phyloP scores from a whole-genome alignment of 2,329 filamentous ascomycete species.

The Pseudophaeomoniella oleicola region DNA sequence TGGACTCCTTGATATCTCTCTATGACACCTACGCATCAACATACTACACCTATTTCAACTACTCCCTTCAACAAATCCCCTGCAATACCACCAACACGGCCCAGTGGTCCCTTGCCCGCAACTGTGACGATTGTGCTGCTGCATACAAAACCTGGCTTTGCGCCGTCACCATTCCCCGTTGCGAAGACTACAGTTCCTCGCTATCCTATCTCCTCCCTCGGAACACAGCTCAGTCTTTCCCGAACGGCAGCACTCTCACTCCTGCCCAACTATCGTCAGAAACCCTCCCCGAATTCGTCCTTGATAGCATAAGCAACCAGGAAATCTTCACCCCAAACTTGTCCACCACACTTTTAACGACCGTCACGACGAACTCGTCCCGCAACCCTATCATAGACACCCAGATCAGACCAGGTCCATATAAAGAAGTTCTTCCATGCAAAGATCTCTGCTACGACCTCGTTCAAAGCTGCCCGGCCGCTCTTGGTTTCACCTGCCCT shows the following conservation, averaged over 20 bases:
- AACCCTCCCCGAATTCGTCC: background rate
- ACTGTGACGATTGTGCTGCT: slow-evolving; percentile 57
- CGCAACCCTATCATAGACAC: slow-evolving; percentile 61
- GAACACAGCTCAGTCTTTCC: slow-evolving; percentile 56
- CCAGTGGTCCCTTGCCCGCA: slow-evolving; percentile 66
- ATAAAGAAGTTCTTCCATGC: slow-evolving; percentile 85
- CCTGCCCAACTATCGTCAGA: slow-evolving; percentile 15
- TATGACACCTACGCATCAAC: slow-evolving; percentile 63
- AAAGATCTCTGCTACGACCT: slow-evolving; percentile 76
- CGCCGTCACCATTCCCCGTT: slow-evolving; percentile 81
- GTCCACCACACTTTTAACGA: slow-evolving; percentile 14
- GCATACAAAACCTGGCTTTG: slow-evolving; percentile 96
- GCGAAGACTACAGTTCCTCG: slow-evolving; percentile 59
- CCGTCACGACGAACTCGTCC: slow-evolving; percentile 38
- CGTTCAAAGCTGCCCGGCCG: slow-evolving; percentile 68
- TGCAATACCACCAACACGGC: slow-evolving; percentile 64
- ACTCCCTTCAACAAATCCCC: slow-evolving; percentile 67
- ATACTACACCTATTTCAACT: slow-evolving; percentile 65
- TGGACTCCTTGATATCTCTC: slow-evolving; percentile 46
- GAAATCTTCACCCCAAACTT: slow-evolving; percentile 8
- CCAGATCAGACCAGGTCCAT: slow-evolving; percentile 64
- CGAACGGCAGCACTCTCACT: slow-evolving; percentile 48
- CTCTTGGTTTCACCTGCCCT: slow-evolving; percentile 65
- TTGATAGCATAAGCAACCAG: slow-evolving; percentile 3
- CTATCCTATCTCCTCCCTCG: slow-evolving; percentile 48